Evolutionary conservation across 2,329 filamentous ascomycete genomes (phyloP), one percentile per base, ranked within the genome.

Genomic region (Drechslera avenae): DNA sequence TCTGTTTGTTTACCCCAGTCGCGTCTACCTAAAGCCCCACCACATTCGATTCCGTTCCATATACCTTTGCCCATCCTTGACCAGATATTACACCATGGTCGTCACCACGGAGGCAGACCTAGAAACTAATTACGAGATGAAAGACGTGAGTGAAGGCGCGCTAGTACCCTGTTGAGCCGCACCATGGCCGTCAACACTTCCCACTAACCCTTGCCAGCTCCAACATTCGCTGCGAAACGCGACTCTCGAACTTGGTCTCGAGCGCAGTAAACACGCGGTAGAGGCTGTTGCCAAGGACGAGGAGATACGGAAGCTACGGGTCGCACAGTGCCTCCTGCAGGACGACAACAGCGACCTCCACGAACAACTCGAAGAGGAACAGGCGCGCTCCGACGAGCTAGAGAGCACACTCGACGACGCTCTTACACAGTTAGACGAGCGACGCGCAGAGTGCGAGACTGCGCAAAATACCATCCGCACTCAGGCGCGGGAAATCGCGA

Each of bases 241-340:
- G 34, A 73, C 70, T 13, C 81, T 91, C 45, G 90, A 95, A 69
- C 75, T 88, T 54, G 83, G 83, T 62, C 90, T 92, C 69, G 84
- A 88, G 59, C 80, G 82, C 52, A 83, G 81, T 58, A 74, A 83
- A 46, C 85, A 87, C 60, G 79, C 86, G 46, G 82, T 88, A 30
- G 83, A 89, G 45, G 77, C 87, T 9, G 79, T 95, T 47, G 77
- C 84, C 59, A 89, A 89, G 64, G 85, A 91, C 58, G 92, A 97
- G 71, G 84, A 87, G 52, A 79, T 84, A 32, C 86, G 92, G 39
- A 82, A 86, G 57, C 74, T 91, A 44, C 85, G 85, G 59, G 59
- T 72, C 19, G 80, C 93, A 54, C 83, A 86, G 56, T 80, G 86
- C 46, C 76, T 92, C 46, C 74, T 91, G n/a, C 77, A 86, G 55